Evolutionary conservation across 2,329 filamentous ascomycete genomes (phyloP).

Genomic region (Tympanopsis confertula): DNA sequence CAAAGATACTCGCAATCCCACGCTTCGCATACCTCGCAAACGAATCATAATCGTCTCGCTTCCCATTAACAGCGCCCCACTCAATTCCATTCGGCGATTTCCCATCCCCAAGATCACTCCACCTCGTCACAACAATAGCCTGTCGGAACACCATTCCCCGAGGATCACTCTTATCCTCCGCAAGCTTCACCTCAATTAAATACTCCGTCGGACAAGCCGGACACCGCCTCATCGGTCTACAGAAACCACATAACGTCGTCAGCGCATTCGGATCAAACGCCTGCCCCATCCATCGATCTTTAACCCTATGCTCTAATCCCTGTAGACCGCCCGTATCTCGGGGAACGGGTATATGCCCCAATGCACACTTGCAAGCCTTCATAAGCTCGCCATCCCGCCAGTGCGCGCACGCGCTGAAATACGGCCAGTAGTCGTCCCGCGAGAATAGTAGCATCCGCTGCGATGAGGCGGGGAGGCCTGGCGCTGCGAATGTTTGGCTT

Average conservation of each 20-base stretch:
- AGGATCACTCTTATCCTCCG: conserved; percentile 37
- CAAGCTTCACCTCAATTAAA: conserved; percentile 44
- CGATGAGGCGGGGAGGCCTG: conserved; percentile 34
- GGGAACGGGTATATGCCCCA: conserved; percentile 39
- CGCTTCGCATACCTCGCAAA: conserved; percentile 38
- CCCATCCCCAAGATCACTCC: conserved; percentile 48
- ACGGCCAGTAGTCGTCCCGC: conserved; percentile 47
- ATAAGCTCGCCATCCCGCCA: conserved; percentile 51
- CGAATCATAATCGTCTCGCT: conserved; percentile 33
- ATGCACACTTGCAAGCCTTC: conserved; percentile 46
- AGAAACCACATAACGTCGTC: conserved; percentile 37
- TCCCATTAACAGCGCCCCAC: conserved; percentile 42
- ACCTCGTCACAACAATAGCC: conserved; percentile 45
- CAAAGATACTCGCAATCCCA: conserved; percentile 46
- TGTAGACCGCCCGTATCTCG: conserved; percentile 21
- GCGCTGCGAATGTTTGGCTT: conserved; percentile 37
- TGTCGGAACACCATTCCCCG: conserved; percentile 37
- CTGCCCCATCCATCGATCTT: conserved; percentile 16
- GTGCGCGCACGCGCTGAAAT: conserved; percentile 50
- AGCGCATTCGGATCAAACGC: conserved; percentile 26
- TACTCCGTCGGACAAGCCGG: conserved; percentile 52
- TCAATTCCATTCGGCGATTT: conserved; percentile 32
- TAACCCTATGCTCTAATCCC: conserved; percentile 24
- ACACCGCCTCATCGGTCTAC: conserved; percentile 46
- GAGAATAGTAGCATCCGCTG: conserved; percentile 45